Evolutionary conservation across 495 filamentous ascomycete species (phyloP).

Genomic region (Penicillium samsonianum): DNA sequence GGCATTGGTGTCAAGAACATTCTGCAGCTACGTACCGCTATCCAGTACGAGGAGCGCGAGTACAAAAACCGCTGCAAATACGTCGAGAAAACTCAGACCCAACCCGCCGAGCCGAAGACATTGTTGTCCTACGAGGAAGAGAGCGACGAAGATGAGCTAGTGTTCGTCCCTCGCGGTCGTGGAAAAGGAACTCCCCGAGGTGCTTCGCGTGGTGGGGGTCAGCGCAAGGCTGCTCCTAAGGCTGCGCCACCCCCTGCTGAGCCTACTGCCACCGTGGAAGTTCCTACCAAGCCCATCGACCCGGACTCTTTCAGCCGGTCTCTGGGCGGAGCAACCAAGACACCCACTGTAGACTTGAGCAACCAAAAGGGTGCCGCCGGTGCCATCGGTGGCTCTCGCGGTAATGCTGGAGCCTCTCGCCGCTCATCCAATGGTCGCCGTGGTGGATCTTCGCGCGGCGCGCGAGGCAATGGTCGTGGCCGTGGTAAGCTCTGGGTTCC

Average conservation of each 20-base stretch:
- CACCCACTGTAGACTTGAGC: constrained; percentile 39
- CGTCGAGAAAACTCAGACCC: constrained; percentile 45
- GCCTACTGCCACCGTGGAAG: constrained; percentile 35
- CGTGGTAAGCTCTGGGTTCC: constrained; percentile 58
- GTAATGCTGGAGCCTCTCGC: constrained; percentile 41
- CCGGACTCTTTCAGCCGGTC: constrained; percentile 56
- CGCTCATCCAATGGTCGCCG: constrained; percentile 36
- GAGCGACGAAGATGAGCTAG: constrained; percentile 61
- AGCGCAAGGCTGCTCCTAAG: constrained; percentile 29
- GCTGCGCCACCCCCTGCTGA: constrained; percentile 24
- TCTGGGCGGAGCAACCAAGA: constrained; percentile 33
- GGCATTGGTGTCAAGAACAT: constrained; percentile 61
- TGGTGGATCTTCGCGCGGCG: constrained; percentile 33
- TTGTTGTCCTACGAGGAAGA: constrained; percentile 50
- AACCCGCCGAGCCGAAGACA: constrained; percentile 40
- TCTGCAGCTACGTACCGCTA: constrained; percentile 58
- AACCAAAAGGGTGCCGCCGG: constrained; percentile 34
- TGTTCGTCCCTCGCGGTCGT: constrained; percentile 54
- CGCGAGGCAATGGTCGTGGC: constrained; percentile 44
- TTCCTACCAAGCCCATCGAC: constrained; percentile 55
- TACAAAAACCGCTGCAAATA: constrained; percentile 57
- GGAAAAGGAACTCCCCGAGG: constrained; percentile 44
- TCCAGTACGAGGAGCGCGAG: constrained; percentile 60
- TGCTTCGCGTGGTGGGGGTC: constrained; percentile 19
- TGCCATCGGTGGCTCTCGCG: constrained; percentile 31